Evolutionary conservation across 805 yeast species (phyloP).

Genomic region (Lachancea lanzarotensis): DNA sequence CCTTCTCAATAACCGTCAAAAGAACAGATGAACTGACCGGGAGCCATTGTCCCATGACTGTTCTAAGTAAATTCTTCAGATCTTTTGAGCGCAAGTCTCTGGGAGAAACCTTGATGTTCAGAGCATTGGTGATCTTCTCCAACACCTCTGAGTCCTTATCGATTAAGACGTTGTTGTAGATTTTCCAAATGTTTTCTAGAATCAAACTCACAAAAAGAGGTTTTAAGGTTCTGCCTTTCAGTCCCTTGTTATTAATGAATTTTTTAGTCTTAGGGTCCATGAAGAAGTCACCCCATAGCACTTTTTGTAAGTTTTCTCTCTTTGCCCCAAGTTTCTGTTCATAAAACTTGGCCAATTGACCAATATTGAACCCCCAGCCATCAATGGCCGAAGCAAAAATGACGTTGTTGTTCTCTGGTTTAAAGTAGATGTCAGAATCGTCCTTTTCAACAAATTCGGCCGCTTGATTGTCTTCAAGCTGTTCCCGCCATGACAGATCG

Average conservation of each 20-base stretch:
- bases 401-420: constrained; percentile 84
- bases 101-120: constrained; percentile 62
- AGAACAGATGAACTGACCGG: constrained; percentile 85
- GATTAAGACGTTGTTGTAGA: constrained; percentile 64
- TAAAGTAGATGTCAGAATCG: constrained; percentile 77
- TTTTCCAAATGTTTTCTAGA: constrained; percentile 86
- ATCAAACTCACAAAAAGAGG: constrained; percentile 85
- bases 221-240: constrained; percentile 56
- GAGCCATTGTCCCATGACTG: constrained; percentile 86
- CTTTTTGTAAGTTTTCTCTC: constrained; percentile 67
- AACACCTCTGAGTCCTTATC: constrained; percentile 64
- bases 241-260: constrained; percentile 59
- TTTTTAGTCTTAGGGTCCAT: constrained; percentile 86
- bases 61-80: constrained; percentile 50
- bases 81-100: constrained; percentile 80
- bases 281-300: constrained; percentile 94
- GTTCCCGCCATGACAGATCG: constrained; percentile 70
- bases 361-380: constrained; percentile 95
- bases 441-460: constrained; percentile 64
- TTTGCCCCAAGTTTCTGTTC: constrained; percentile 81
- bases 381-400: constrained; percentile 87
- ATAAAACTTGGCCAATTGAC: constrained; percentile 82
- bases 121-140: constrained; percentile 64
- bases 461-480: constrained; percentile 39
- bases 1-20: constrained; percentile 72